phyloP scores from a whole-genome alignment of 305 asterid species.

The Fraxinus sp. region DNA sequence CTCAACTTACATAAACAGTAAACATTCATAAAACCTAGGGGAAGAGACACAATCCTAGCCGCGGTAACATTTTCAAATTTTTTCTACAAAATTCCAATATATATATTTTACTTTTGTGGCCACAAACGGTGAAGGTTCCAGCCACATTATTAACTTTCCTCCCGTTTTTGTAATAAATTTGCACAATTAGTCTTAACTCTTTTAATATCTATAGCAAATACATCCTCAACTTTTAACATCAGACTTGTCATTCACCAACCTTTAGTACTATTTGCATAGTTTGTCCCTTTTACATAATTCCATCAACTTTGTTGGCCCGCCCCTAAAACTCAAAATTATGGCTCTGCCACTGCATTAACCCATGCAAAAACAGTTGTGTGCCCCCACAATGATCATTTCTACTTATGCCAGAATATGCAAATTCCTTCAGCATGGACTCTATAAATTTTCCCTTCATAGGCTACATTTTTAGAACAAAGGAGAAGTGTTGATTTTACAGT shows the following conservation, averaged over 20 bases:
- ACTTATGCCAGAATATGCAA: neutral
- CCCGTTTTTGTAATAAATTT: neutral
- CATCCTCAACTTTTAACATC: neutral
- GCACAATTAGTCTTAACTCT: neutral
- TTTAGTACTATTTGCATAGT: neutral
- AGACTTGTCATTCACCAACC: neutral
- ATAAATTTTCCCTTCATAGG: neutral
- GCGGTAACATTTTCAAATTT: neutral
- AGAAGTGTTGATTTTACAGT: constrained; percentile 9
- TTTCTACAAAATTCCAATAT: neutral
- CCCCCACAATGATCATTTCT: neutral
- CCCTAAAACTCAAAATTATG: neutral
- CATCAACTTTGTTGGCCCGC: neutral
- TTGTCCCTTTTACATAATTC: neutral
- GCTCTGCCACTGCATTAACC: neutral
- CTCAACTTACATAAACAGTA: constrained; percentile 5
- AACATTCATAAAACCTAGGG: neutral
- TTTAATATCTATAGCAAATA: neutral
- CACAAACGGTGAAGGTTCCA: neutral
- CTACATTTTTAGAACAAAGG: neutral
- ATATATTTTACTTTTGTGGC: neutral
- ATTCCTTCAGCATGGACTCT: neutral
- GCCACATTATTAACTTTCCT: neutral
- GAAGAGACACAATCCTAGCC: neutral
- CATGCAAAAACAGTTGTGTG: neutral